phyloP scores from a whole-genome alignment of 176 grass and related monocot genomes.

The Phyllostachys edulis region DNA sequence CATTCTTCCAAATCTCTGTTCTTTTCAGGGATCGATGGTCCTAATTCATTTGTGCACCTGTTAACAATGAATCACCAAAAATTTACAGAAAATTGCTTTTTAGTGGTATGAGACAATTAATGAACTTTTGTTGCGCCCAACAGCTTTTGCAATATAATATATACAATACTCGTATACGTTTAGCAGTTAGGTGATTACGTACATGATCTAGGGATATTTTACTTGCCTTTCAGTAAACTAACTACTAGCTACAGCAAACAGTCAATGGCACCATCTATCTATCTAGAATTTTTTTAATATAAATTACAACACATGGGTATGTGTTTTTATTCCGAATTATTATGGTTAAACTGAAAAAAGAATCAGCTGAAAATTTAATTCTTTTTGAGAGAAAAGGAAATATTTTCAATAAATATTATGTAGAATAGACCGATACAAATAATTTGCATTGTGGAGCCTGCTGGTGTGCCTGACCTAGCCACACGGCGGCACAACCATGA shows the following conservation, averaged over 20 bases:
- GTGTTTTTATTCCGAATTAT: background rate
- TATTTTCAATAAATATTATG: background rate
- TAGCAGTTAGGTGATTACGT: background rate
- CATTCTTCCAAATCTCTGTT: slow-evolving; percentile 21
- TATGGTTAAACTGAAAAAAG: background rate
- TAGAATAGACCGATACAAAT: background rate
- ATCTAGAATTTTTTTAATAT: background rate
- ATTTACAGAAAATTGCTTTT: background rate
- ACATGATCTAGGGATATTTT: background rate
- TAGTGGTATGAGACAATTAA: background rate
- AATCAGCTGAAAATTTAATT: background rate
- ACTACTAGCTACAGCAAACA: background rate
- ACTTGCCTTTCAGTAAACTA: background rate
- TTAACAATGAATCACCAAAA: background rate
- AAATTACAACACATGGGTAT: background rate
- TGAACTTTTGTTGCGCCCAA: slow-evolving; percentile 14
- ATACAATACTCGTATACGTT: background rate
- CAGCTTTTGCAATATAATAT: background rate
- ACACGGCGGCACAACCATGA: too few relatives aligned
- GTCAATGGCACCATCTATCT: background rate
- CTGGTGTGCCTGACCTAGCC: background rate
- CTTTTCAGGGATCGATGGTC: background rate
- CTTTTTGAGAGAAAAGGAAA: background rate
- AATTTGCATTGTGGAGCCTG: background rate
- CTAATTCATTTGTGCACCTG: slow-evolving; percentile 13